Conservation (phyloP, 2,329 filamentous ascomycete genomes). For the Diaporthe sp. region DNA sequence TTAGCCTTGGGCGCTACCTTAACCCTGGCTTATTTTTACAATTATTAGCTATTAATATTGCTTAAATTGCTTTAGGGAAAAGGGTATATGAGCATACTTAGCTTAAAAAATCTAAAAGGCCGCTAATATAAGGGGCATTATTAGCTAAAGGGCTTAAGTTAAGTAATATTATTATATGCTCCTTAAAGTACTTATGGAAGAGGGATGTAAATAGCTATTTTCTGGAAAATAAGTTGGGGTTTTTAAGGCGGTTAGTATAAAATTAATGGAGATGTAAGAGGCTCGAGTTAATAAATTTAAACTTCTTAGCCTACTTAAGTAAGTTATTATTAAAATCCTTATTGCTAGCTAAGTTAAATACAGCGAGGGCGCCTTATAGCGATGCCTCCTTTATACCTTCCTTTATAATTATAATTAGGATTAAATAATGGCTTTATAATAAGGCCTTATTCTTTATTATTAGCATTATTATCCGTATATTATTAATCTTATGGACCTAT, state of each 20-base stretch:
- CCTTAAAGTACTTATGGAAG: neutral
- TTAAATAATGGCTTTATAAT: neutral
- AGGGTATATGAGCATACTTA: neutral
- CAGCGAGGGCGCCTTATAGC: neutral
- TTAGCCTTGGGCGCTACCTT: neutral
- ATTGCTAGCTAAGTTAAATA: neutral
- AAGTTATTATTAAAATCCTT: neutral
- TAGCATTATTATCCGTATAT: neutral
- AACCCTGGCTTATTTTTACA: neutral
- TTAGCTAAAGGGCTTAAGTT: neutral
- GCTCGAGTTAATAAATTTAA: neutral
- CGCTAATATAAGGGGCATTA: neutral
- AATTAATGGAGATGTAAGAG: neutral
- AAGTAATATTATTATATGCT: neutral
- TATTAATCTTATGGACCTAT: neutral
- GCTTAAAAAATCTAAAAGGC: neutral
- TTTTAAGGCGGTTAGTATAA: neutral
- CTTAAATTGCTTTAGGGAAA: too few relatives aligned
- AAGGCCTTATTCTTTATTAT: neutral
- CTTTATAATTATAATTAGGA: neutral
- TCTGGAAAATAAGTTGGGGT: neutral
- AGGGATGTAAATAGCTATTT: neutral
- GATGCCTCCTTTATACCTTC: neutral
- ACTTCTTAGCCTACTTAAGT: neutral
- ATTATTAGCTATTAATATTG: neutral